phyloP scores from a whole-genome alignment of 192 early-diverging fungal genomes.

The Rhizophlyctis rosea region DNA sequence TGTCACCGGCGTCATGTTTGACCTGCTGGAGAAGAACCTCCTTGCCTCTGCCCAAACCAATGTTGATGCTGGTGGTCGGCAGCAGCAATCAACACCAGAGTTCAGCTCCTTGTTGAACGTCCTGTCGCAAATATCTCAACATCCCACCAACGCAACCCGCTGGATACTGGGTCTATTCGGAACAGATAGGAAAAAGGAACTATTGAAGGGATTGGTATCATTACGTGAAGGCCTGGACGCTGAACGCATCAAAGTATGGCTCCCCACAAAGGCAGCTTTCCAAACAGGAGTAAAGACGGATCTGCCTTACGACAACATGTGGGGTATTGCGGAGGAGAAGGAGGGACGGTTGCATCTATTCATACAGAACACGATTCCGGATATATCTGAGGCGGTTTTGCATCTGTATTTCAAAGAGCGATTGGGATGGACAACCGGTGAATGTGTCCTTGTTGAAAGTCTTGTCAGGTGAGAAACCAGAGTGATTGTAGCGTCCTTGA shows the following conservation, averaged over 20 bases:
- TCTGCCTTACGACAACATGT: conserved; percentile 11
- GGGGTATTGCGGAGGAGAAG: conserved; percentile 21
- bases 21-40: conserved; percentile 21
- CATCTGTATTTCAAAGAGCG: conserved; percentile 25
- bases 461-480: no score
- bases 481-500: no score
- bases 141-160: conserved; percentile 9
- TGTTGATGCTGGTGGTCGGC: conserved; percentile 23
- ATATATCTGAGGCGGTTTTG: conserved; percentile 24
- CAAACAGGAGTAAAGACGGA: conserved; percentile 7
- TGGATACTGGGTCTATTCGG: conserved; percentile 10
- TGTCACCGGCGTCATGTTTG: conserved; percentile 10
- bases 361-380: conserved; percentile 24
- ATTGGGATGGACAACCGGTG: conserved; percentile 16
- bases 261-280: conserved; percentile 26
- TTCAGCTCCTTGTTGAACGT: not conserved
- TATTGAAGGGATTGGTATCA: not conserved
- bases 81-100: no score
- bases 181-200: not conserved
- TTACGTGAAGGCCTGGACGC: conserved; percentile 14
- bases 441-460: conserved; percentile 22
- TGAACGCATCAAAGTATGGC: conserved; percentile 19
- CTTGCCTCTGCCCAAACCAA: conserved; percentile 19
- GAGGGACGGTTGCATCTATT: conserved; percentile 20
- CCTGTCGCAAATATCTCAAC: conserved; percentile 3